A percentile compares a stretch with the other conserved stretches of the same genome.
These are phyloP conservation scores for Carallia brachiata DNA, from an alignment of 345 rosid genomes.

Conservation along the genomic window DNA sequence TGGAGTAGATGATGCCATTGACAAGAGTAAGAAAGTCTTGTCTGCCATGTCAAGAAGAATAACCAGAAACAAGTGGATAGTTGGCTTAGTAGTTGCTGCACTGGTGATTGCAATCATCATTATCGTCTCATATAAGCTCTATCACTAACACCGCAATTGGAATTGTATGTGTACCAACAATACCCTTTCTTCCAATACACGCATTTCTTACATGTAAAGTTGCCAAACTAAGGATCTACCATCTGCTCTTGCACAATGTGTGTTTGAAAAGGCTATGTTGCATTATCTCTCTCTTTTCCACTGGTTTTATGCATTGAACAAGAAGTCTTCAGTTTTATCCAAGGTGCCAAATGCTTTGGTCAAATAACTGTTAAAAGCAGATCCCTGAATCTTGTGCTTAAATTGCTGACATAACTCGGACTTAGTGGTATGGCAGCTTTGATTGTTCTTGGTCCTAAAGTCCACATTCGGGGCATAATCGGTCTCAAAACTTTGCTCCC, in stretches of 20 bases:
- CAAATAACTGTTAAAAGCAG: no score
- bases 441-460: no score
- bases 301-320: conserved; percentile 2
- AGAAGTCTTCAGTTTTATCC: no score
- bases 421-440: no score
- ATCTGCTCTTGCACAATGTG: not conserved
- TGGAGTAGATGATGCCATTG: conserved; percentile 37
- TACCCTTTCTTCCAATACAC: not conserved
- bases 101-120: conserved; percentile 30
- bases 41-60: conserved; percentile 30
- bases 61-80: conserved; percentile 33
- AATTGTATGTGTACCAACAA: conserved; percentile 2
- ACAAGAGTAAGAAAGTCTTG: conserved; percentile 36
- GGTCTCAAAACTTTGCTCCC: no score
- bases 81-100: conserved; percentile 29
- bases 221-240: not conserved
- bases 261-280: not conserved
- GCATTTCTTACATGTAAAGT: conserved; percentile 25
- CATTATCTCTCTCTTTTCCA: not conserved
- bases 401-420: no score
- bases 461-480: no score
- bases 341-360: not conserved
- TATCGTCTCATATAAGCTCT: conserved; percentile 24
- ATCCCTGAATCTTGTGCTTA: no score
- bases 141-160: conserved; percentile 28